These are phyloP conservation scores for Raphanus sativus DNA, from an alignment of 345 rosid species.

Conservation along the genomic window DNA sequence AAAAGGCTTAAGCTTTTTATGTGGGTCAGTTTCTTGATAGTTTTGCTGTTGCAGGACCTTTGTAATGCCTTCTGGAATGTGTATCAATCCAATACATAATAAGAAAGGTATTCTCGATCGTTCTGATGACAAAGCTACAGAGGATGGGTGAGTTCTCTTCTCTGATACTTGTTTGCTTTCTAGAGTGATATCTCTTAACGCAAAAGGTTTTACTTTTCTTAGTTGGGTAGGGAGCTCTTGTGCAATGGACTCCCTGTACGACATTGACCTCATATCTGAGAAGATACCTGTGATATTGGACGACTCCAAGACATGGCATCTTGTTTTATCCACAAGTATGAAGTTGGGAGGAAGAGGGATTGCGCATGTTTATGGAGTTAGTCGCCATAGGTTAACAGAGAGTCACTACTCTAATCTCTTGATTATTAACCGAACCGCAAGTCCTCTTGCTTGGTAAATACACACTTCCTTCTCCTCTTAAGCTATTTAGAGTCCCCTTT, in stretches of 20 bases:
- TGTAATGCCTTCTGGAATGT: slow-evolving; percentile 95
- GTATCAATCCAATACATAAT: slow-evolving; percentile 92
- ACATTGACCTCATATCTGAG: slow-evolving; percentile 81
- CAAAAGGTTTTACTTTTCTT: slow-evolving; percentile 23
- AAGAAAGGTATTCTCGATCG: slow-evolving; percentile 73
- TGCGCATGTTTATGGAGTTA: slow-evolving; percentile 65
- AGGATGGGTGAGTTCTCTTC: slow-evolving; percentile 57
- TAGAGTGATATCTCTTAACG: neutral
- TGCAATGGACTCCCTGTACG: slow-evolving; percentile 80
- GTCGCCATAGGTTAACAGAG: slow-evolving; percentile 58
- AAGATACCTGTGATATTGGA: slow-evolving; percentile 87
- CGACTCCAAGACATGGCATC: slow-evolving; percentile 75
- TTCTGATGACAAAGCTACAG: slow-evolving; percentile 49
- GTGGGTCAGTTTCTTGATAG: too few species aligned
- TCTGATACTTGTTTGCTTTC: neutral
- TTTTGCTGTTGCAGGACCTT: slow-evolving; percentile 49
- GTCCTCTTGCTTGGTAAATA: slow-evolving; percentile 75
- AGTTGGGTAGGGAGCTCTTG: slow-evolving; percentile 82
- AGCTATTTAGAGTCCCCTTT: neutral
- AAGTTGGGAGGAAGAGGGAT: neutral
- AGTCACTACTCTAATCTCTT: slow-evolving; percentile 65
- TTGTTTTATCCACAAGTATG: slow-evolving; percentile 46
- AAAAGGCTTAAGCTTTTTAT: neutral
- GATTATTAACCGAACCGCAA: slow-evolving; percentile 66
- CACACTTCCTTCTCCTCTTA: slow-evolving; percentile 47